Evolutionary conservation across 306 rosid genomes (phyloP).

Genomic region (Amphicarpaea edgeworthii): DNA sequence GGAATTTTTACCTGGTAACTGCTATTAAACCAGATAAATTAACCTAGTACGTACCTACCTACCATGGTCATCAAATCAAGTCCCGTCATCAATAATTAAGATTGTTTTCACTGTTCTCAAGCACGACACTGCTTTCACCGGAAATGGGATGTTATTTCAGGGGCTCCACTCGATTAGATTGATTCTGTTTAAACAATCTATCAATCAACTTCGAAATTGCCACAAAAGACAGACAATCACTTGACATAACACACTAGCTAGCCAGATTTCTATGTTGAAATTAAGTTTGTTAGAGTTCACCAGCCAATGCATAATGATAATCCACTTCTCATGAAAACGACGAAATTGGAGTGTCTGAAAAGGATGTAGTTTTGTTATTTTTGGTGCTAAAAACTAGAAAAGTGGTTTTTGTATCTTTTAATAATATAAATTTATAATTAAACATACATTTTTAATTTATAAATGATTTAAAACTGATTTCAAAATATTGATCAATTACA

Average conservation of each 20-base stretch:
- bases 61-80: neutral
- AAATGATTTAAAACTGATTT: too few species aligned
- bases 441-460: too few species aligned
- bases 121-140: neutral
- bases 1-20: neutral
- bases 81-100: neutral
- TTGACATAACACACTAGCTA: neutral
- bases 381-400: neutral
- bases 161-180: slow-evolving; percentile 4
- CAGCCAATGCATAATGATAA: slow-evolving; percentile 5
- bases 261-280: neutral
- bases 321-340: slow-evolving; percentile 6
- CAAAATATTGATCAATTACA: too few species aligned
- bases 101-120: neutral
- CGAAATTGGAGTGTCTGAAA: neutral
- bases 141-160: neutral
- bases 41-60: neutral
- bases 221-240: too few species aligned
- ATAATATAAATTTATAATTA: too few species aligned
- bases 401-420: too few species aligned
- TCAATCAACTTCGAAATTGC: neutral
- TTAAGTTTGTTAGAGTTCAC: neutral
- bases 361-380: neutral
- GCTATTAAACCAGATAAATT: neutral
- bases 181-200: neutral